Evolutionary conservation across 2,329 filamentous ascomycete genomes (phyloP).

Genomic region (Elsinoe perseae): DNA sequence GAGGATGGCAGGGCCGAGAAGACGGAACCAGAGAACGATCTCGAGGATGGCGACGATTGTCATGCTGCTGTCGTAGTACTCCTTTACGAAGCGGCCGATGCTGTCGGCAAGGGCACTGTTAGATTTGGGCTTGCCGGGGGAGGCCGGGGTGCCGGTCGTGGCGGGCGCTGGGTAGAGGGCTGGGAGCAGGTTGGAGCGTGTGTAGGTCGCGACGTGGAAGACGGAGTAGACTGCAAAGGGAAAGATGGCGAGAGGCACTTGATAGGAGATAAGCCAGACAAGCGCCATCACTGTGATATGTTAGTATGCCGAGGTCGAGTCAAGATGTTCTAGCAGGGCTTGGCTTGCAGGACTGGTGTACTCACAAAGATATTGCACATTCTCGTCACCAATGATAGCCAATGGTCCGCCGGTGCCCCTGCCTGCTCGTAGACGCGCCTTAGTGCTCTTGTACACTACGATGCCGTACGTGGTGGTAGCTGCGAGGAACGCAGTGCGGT

Average conservation of each 20-base stretch:
- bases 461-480: slow-evolving; percentile 93
- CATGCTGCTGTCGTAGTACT: slow-evolving; percentile 97
- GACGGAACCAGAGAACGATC: slow-evolving; percentile 76
- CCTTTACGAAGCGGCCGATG: slow-evolving; percentile 91
- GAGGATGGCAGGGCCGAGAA: slow-evolving; percentile 70
- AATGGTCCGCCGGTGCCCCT: slow-evolving; percentile 54
- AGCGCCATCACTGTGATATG: slow-evolving; percentile 68
- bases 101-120: slow-evolving; percentile 61
- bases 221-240: slow-evolving; percentile 95
- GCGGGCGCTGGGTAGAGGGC: slow-evolving; percentile 62
- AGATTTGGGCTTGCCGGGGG: slow-evolving; percentile 47
- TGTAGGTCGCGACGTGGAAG: slow-evolving; percentile 97
- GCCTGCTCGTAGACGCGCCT: slow-evolving; percentile 70
- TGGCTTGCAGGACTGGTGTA: slow-evolving; percentile 20
- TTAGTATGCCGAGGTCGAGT: background rate
- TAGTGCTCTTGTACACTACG: slow-evolving; percentile 95
- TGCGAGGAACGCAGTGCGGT: slow-evolving; percentile 82
- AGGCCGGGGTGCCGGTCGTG: slow-evolving; percentile 31
- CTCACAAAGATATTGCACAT: slow-evolving; percentile 94
- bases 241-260: slow-evolving; percentile 82
- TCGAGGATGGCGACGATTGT: slow-evolving; percentile 82
- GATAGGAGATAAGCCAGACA: slow-evolving; percentile 86
- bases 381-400: slow-evolving; percentile 75
- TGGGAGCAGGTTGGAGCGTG: slow-evolving; percentile 85
- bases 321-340: slow-evolving; percentile 17